phyloP scores from a whole-genome alignment of 208 protist species.

The Tetramitus jugosus region DNA sequence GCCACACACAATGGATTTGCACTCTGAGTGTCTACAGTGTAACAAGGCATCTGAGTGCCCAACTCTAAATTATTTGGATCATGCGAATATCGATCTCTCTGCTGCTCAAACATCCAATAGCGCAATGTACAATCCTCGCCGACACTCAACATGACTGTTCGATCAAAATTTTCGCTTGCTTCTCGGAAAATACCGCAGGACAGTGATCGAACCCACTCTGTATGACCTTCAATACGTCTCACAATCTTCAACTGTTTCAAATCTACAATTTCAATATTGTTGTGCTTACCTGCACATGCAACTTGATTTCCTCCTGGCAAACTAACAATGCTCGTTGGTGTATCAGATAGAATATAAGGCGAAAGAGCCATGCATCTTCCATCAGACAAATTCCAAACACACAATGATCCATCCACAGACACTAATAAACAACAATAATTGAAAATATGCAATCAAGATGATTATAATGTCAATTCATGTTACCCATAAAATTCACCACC shows the following conservation, averaged over 20 bases:
- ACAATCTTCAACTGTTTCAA: not conserved
- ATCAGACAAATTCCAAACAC: constrained; percentile 13
- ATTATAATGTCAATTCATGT: not conserved
- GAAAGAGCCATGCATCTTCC: constrained; percentile 17
- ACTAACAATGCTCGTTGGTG: not conserved
- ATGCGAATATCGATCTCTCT: not conserved
- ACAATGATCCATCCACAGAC: not conserved
- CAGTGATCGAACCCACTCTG: not conserved
- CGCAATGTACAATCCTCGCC: not conserved
- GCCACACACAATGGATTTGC: not conserved
- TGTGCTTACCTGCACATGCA: constrained; percentile 10
- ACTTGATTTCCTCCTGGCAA: constrained; percentile 3
- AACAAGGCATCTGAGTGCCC: not conserved
- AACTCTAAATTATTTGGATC: not conserved
- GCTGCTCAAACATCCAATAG: constrained; percentile 11
- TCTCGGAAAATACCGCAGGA: not conserved
- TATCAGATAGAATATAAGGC: not conserved
- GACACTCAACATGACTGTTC: not conserved
- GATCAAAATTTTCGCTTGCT: not conserved
- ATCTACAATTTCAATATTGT: constrained; percentile 16
- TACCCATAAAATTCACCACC: not conserved
- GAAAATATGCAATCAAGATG: not conserved
- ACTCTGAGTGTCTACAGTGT: not conserved
- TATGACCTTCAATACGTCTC: not conserved
- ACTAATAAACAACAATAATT: too few species aligned